Base-by-base conservation (phyloP, 2,329 filamentous ascomycete genomes). In the Ophiostoma tasmaniense region DNA sequence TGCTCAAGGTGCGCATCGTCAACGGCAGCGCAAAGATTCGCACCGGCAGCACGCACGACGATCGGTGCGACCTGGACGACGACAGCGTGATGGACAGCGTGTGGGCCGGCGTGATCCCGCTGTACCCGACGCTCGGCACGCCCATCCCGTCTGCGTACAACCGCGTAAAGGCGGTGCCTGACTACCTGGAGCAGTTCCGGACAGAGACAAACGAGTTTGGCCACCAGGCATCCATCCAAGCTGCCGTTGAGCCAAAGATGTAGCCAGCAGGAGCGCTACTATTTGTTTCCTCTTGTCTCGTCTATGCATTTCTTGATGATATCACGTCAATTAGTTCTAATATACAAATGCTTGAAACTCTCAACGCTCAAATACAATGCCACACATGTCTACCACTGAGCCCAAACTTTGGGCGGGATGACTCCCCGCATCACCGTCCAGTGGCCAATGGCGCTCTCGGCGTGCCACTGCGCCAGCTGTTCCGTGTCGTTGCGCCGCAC, bases 371-470 rank as follows among this genome's bases (percentile, higher is more conserved):
- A 25, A 45, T 45, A 11, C 35, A 14, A 25, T 8, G 7, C n/a
- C 11, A 55, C 3, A 10, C 22, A 22, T 37, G 4, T 22, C 64
- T 45, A 97, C 92, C 92, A 98, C 75, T 87, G 85, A 80, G 96
- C 90, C 95, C 95, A 99, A 33, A 98, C 86, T 14, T 80, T 80
- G 69, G 82, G 82, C 0, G 93, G 93, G 71, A 98, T 73, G 2
- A 97, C 93, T 0, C 81, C 86, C 75, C 95, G 87, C 93, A 99
- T 99, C 64, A 99, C 89, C 61, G 80, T 81, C 95, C 95, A 99
- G 80, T 99, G 95, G 11, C 90, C 90, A 67, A 90, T 76, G 0
- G 93, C 93, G 74, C 90, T 92, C 75, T 86, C 82, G 75, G 87
- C 83, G 76, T 97, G 93, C 82, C 87, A 92, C 76, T 85, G 83